A percentile compares a stretch with the other conserved stretches of the same genome.
phyloP scores from a whole-genome alignment of 2,329 filamentous ascomycete species.

The Fusarium domesticum region DNA sequence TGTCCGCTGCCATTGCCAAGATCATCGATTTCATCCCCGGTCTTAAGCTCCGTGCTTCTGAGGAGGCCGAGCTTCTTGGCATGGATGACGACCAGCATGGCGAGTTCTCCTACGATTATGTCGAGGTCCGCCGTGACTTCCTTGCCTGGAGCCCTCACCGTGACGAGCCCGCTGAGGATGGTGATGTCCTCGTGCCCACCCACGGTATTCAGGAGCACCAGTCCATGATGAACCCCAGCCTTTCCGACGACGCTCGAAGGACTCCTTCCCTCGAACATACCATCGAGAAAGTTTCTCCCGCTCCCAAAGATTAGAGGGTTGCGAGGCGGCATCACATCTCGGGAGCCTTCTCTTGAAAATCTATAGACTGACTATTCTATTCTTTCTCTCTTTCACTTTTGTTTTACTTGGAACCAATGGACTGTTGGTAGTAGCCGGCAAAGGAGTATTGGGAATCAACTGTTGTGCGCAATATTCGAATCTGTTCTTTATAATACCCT shows the following conservation, averaged over 20 bases:
- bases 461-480: constrained; percentile 2
- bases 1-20: constrained; percentile 72
- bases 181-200: constrained; percentile 59
- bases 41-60: constrained; percentile 73
- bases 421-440: constrained; percentile 26
- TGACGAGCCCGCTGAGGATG: constrained; percentile 57
- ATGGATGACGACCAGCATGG: constrained; percentile 91
- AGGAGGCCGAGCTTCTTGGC: constrained; percentile 79
- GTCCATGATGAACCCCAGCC: constrained; percentile 35
- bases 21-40: constrained; percentile 72
- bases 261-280: constrained; percentile 21
- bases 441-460: constrained; percentile 20
- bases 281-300: constrained; percentile 10
- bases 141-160: constrained; percentile 81
- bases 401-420: constrained; percentile 4
- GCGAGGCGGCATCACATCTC: constrained; percentile 1
- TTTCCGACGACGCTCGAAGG: constrained; percentile 28
- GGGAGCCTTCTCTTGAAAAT: constrained; percentile 10
- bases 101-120: constrained; percentile 88
- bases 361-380: constrained; percentile 15
- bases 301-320: constrained; percentile 13
- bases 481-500: constrained; percentile 22
- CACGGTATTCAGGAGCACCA: constrained; percentile 70
- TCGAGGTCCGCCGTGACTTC: constrained; percentile 84
- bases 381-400: constrained; percentile 8